Base-by-base conservation (phyloP, 2,329 filamentous ascomycete species). In the Chaetomiaceae sp. region DNA sequence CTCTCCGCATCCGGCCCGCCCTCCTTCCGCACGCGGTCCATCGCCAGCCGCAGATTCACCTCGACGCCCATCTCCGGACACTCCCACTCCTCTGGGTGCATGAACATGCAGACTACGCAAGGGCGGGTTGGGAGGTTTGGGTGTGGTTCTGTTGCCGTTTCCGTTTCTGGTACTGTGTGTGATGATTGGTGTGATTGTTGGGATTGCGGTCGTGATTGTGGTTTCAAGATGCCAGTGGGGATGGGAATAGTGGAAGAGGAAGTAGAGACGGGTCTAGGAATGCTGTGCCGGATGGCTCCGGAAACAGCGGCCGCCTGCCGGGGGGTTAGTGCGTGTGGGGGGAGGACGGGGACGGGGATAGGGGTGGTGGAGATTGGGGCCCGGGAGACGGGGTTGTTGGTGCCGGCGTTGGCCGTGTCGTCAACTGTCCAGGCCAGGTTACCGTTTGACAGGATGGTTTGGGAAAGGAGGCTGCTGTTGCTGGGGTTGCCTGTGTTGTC, bases 1-100 rank as follows among this genome's bases (percentile, higher is more conserved):
- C n/a, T 13, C 37, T 20, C 25, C 21, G 21, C 38, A 5, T 25
- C 2, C 41, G 7, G 20, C 33, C 34, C 44, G 4, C 31, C 12
- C 38, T 37, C 4, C 20, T 35, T 43, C 20, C 44, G 50, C 16
- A 61, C 31, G 46, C 34, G 23, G 43, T 61, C 59, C n/a, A 61
- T 41, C 8, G 55, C 57, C 16, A 61, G 14, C 30, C 59, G 35
- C 43, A 61, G 27, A 9, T 27, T 16, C 14, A 48, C 41, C 34
- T 59, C 54, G 3, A 27, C 41, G 13, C 14, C 23, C 58, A 57
- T 56, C 50, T 60, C 59, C 2, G 59, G 59, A 34, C 59, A 61
- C 21, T 54, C 50, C 58, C 58, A 61, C 8, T 7, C 16, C 9
- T 17, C 16, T 5, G 58, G 58, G 44, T 61, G 59, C 27, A 38